Conservation (phyloP, 2,329 filamentous ascomycete species). For the Venturiaceae sp. region DNA sequence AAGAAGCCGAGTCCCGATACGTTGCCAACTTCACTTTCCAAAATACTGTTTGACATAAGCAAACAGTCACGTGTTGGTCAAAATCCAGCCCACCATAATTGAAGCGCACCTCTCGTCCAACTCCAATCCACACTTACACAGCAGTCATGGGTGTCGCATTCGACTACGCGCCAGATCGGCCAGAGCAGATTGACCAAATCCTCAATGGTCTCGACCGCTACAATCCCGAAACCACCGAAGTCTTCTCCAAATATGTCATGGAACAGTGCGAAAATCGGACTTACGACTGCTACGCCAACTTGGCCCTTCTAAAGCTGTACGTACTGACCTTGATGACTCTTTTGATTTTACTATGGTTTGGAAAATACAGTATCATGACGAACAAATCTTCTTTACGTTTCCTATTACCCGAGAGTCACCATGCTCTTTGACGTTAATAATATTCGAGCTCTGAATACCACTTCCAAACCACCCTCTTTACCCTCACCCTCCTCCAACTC, state of each 20-base stretch:
- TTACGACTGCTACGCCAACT: slow-evolving; percentile 93
- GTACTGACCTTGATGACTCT: slow-evolving; percentile 33
- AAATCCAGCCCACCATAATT: not conserved
- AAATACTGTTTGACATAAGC: no score
- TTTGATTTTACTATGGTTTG: slow-evolving; percentile 2
- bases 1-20: no score
- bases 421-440: slow-evolving; percentile 59
- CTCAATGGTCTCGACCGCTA: slow-evolving; percentile 97
- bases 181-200: slow-evolving; percentile 84
- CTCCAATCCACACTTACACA: not conserved
- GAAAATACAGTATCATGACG: slow-evolving; percentile 50
- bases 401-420: slow-evolving; percentile 85
- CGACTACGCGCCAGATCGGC: slow-evolving; percentile 86
- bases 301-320: slow-evolving; percentile 94
- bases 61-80: not conserved
- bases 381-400: slow-evolving; percentile 72
- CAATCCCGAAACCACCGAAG: slow-evolving; percentile 90
- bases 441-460: slow-evolving; percentile 64
- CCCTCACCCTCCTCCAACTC: not conserved
- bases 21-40: no score
- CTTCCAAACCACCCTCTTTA: slow-evolving; percentile 9
- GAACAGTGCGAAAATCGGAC: slow-evolving; percentile 93
- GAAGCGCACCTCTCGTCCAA: not conserved
- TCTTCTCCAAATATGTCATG: slow-evolving; percentile 89
- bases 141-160: slow-evolving; percentile 28